Base-by-base conservation (phyloP, 2,329 filamentous ascomycete species). In the Domatiomyces catenatus region DNA sequence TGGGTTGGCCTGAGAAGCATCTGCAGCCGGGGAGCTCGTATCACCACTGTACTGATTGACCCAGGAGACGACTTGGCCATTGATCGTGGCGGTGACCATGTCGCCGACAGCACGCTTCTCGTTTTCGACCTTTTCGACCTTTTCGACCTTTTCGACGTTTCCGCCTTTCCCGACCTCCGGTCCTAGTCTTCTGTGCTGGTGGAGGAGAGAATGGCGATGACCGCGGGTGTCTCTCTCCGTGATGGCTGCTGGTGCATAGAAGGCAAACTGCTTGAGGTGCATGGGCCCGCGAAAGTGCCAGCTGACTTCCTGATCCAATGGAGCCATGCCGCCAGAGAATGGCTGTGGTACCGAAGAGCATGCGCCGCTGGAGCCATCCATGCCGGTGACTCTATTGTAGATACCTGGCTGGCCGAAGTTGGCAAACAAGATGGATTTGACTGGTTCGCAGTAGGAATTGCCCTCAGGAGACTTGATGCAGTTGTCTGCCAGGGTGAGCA, bases 251-350 rank as follows among this genome's bases (percentile, higher is more conserved):
- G 77, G 73, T 45, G 71, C 74, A 65, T 87, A 89, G 50, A 80
- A 79, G 8, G 83, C 84, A 50, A 87, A 72, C 57, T 84, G 75
- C 61, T 78, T 79, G 28, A 89, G 63, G 42, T 75, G 67, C 58
- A 85, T 64, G 1, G 84, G 84, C 2, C 84, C 85, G 58, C 84
- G 80, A 61, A 88, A 73, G 63, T 86, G 81, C 54, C 86, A 66
- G 1, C 77, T 66, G 69, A 86, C 83, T 68, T 83, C 83, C 62
- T 84, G 79, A 54, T 84, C 74, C 32, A 86, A 71, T 5, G 84
- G 84, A 24, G 81, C 75, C 48, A 86, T 68, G 42, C 75, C 69
- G 12, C 83, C 83, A 8, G 66, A 46, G 46, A 58, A 87, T 0
- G 64, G 51, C 53, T 74, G 67, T 15, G 72, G 66, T 39, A 70